phyloP scores from a whole-genome alignment of 169 alveolate genomes.

The Perkinsus olseni region DNA sequence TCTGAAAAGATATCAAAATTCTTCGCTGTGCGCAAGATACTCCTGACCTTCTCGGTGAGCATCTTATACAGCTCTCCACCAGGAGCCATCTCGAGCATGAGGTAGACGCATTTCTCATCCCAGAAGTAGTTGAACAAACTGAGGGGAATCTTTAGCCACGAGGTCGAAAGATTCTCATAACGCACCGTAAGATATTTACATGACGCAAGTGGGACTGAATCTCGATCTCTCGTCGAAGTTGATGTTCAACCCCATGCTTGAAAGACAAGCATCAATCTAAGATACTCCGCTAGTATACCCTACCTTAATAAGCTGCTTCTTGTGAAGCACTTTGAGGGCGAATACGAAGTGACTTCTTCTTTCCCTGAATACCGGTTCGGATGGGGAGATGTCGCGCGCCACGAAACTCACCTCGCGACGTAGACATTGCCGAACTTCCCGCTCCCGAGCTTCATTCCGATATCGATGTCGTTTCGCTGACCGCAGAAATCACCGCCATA shows the following conservation, averaged over 20 bases:
- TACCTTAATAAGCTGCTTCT: constrained; percentile 51
- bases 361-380: constrained; percentile 30
- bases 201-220: constrained; percentile 70
- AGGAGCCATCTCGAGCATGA: constrained; percentile 74
- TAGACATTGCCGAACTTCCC: constrained; percentile 79
- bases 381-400: not conserved
- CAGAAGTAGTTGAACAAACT: constrained; percentile 73
- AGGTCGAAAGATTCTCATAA: not conserved
- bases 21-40: not conserved
- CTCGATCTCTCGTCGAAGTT: constrained; percentile 74
- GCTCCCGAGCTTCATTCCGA: constrained; percentile 68
- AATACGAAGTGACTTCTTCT: constrained; percentile 62
- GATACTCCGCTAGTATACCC: not conserved
- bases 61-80: constrained; percentile 69
- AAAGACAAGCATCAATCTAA: not conserved
- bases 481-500: not conserved
- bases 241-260: constrained; percentile 49
- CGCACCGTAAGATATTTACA: constrained; percentile 46
- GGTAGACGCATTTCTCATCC: constrained; percentile 69
- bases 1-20: not conserved
- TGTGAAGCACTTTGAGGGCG: constrained; percentile 67
- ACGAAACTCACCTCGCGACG: constrained; percentile 37
- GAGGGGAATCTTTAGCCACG: not conserved
- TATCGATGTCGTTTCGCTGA: constrained; percentile 55
- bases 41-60: constrained; percentile 34